These are phyloP conservation scores for Magnolia changhungtana DNA, from an alignment of 164 flowering plant genomes.

Conservation along the genomic window DNA sequence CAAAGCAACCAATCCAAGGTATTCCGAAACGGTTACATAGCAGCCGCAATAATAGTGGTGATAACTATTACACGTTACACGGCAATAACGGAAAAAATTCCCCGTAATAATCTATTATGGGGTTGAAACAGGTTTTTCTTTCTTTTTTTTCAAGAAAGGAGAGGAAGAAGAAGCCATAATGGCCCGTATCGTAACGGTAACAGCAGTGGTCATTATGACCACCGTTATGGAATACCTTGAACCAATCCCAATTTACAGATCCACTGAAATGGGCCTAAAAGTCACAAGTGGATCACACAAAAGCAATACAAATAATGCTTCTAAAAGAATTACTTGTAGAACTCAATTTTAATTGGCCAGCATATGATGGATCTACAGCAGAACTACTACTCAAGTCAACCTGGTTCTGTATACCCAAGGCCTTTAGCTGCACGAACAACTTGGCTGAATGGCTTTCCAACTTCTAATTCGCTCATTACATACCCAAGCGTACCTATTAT, in stretches of 20 bases:
- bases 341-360: not conserved
- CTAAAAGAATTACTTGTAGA: not conserved
- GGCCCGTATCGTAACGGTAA: not conserved
- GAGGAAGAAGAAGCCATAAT: not conserved
- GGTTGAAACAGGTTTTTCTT: not conserved
- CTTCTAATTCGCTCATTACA: constrained; percentile 93
- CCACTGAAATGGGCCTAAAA: not conserved
- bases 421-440: constrained; percentile 76
- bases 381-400: constrained; percentile 22
- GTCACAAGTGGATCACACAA: not conserved
- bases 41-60: too few relatives aligned
- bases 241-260: not conserved
- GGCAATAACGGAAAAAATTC: too few relatives aligned
- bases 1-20: too few relatives aligned
- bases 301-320: not conserved
- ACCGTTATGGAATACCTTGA: not conserved
- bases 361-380: not conserved
- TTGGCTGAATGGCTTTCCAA: constrained; percentile 77
- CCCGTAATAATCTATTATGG: not conserved
- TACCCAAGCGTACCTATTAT: constrained; percentile 82
- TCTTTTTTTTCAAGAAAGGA: not conserved
- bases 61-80: too few relatives aligned
- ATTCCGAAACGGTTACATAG: too few relatives aligned
- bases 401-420: constrained; percentile 95
- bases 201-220: too few relatives aligned